Base-by-base conservation (phyloP, 2,329 filamentous ascomycete genomes). In the Leptographium radiaticola region DNA sequence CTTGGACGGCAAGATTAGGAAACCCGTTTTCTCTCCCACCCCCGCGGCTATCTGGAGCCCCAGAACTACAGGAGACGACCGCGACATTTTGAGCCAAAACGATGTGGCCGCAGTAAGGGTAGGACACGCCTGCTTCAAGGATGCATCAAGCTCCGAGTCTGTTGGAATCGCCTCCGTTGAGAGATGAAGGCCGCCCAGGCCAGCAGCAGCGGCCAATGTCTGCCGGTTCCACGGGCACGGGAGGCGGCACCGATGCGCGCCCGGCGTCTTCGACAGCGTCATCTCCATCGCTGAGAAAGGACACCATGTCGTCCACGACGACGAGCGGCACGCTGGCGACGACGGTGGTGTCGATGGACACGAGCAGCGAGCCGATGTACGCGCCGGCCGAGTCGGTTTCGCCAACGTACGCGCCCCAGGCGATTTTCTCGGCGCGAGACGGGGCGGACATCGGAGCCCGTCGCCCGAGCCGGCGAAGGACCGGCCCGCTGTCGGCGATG, bases 401-500 rank as follows among this genome's bases (percentile, higher is more conserved):
- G 63, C 72, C 73, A 60, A 73, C 66, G 59, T 66, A 69, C 60
- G 65, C 59, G 8, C 56, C 70, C 53, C 75, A 78, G 63, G 74
- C 71, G 60, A 75, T 77, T 62, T 79, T 79, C 64, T 75, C 75
- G 56, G 68, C 76, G 58, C 74, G 74, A 65, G 77, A 79, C 70
- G 76, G 75, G 57, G 68, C 71, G 65, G 75, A 78, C 65, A 67
- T 75, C 67, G 72, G 73, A 62, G 71, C 69, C 63, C 75, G 75
- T 60, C 75, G 76, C 61, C 70, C 76, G 58, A 80, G 75, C 63
- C 74, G 78, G 62, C 73, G 78, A 65, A 75, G 78, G 54, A 81
- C 77, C 57, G 78, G 78, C 44, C 78, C 78, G 57, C 68, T 81
- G 58, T 79, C 77, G 36, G 72, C 77, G 53, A 70, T 76, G 57